Conservation (phyloP, 2,329 filamentous ascomycete genomes). For the Cordyceps javanica region DNA sequence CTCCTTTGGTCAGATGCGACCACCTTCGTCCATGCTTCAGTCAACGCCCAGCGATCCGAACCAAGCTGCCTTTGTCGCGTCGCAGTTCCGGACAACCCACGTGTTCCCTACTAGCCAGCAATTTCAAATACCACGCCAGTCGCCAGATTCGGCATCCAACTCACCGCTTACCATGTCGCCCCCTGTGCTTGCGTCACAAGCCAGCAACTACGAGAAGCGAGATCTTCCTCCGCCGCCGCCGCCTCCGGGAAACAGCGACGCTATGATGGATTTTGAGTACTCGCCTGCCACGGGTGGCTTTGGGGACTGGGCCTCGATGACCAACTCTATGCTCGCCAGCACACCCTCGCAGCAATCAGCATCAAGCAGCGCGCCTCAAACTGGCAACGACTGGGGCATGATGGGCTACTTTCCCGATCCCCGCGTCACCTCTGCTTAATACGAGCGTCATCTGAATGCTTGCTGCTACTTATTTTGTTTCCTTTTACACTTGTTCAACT, state of each 20-base stretch:
- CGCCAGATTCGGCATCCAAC: constrained; percentile 28
- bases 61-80: constrained; percentile 19
- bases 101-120: constrained; percentile 29
- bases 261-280: constrained; percentile 40
- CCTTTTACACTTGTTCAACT: not conserved
- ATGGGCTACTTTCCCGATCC: constrained; percentile 30
- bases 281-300: constrained; percentile 32
- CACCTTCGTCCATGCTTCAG: constrained; percentile 22
- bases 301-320: constrained; percentile 36
- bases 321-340: constrained; percentile 25
- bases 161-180: constrained; percentile 25
- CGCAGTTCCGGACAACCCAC: constrained; percentile 23
- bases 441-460: too few species aligned
- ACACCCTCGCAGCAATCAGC: constrained; percentile 22
- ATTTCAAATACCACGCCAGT: constrained; percentile 24
- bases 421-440: constrained; percentile 24
- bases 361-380: constrained; percentile 13
- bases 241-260: constrained; percentile 21
- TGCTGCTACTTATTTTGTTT: not conserved
- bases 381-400: constrained; percentile 27
- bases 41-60: constrained; percentile 20
- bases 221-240: constrained; percentile 28
- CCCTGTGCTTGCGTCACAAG: constrained; percentile 21
- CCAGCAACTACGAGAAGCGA: constrained; percentile 28
- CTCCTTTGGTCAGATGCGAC: constrained; percentile 27